Evolutionary conservation across 495 filamentous ascomycete species (phyloP).

Genomic region (Beverwykella pulmonaria): DNA sequence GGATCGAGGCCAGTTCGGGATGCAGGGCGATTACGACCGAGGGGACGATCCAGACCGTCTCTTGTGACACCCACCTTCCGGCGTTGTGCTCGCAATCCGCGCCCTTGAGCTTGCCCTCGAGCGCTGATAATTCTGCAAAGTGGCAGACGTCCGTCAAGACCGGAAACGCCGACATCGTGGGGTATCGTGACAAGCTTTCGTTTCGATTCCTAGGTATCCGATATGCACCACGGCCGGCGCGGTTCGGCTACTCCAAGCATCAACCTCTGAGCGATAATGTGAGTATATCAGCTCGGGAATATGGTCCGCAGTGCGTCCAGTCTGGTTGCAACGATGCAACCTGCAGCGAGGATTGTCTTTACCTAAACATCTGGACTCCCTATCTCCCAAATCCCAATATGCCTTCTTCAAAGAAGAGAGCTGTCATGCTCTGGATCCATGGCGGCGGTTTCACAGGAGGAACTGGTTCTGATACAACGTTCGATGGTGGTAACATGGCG

Average conservation of each 20-base stretch:
- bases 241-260: constrained; percentile 37
- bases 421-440: constrained; percentile 54
- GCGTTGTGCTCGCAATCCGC: constrained; percentile 24
- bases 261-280: constrained; percentile 18
- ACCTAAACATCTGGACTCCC: constrained; percentile 59
- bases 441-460: constrained; percentile 41
- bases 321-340: constrained; percentile 38
- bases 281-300: constrained; percentile 44
- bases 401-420: constrained; percentile 43
- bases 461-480: constrained; percentile 40
- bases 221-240: constrained; percentile 35
- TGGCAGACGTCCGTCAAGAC: constrained; percentile 21
- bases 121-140: neutral
- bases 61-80: constrained; percentile 12
- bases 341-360: constrained; percentile 54
- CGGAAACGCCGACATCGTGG: neutral
- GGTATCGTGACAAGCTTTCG: constrained; percentile 55
- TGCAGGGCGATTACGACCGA: constrained; percentile 19
- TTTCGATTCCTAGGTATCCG: constrained; percentile 50
- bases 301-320: constrained; percentile 51
- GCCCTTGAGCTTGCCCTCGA: constrained; percentile 5
- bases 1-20: constrained; percentile 11
- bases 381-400: constrained; percentile 50
- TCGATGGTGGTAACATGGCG: constrained; percentile 55
- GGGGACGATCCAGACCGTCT: constrained; percentile 3